Evolutionary conservation across 2,329 filamentous ascomycete genomes (phyloP).

Genomic region (Alternaria postmessia): DNA sequence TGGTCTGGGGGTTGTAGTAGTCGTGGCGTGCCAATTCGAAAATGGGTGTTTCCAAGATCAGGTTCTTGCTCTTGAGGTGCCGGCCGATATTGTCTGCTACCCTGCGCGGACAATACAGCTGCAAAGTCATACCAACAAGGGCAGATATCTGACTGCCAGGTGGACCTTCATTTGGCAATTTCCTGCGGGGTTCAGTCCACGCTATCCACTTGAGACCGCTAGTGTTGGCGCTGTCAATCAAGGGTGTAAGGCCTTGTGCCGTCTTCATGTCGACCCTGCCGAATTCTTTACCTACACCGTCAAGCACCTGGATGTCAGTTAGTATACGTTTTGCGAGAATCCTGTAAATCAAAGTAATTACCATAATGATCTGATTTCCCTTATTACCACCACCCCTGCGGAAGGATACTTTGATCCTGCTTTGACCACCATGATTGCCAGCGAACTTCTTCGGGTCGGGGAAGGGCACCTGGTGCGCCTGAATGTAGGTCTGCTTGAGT

Average conservation of each 20-base stretch:
- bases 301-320: constrained; percentile 58
- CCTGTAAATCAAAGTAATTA: not conserved
- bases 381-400: constrained; percentile 64
- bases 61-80: constrained; percentile 69
- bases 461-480: constrained; percentile 72
- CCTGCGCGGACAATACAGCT: constrained; percentile 79
- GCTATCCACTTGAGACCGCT: constrained; percentile 74
- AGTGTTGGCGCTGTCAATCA: constrained; percentile 71
- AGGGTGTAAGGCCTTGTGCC: constrained; percentile 71
- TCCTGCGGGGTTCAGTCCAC: constrained; percentile 73
- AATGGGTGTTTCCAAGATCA: constrained; percentile 71
- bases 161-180: constrained; percentile 64
- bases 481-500: constrained; percentile 71
- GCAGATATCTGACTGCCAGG: constrained; percentile 31
- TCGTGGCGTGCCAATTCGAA: constrained; percentile 70
- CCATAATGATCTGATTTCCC: constrained; percentile 73
- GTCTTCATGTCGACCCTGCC: constrained; percentile 76
- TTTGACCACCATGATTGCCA: constrained; percentile 66
- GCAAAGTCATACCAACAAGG: constrained; percentile 68
- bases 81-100: constrained; percentile 71
- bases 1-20: constrained; percentile 77
- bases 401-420: constrained; percentile 76
- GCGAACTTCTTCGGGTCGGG: constrained; percentile 70
- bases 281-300: constrained; percentile 75
- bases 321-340: not conserved